Conservation (phyloP, 768 basidiomycete genomes). For the Antrodiella citrinella region DNA sequence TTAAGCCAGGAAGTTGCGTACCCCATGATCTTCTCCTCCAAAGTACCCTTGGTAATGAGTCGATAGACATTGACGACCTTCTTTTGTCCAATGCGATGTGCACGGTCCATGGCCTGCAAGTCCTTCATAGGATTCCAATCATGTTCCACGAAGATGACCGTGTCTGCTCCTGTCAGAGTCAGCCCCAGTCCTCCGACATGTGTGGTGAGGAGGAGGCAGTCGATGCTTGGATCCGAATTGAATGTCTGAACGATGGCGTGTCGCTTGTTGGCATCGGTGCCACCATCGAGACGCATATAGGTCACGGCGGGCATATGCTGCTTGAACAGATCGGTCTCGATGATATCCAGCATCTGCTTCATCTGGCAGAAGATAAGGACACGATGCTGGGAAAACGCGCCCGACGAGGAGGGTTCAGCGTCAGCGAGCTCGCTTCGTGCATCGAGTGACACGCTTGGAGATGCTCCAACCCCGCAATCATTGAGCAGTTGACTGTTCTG, state of each 20-base stretch:
- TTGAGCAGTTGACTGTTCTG: conserved; percentile 82
- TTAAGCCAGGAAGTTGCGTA: conserved; percentile 40
- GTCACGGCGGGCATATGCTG: conserved; percentile 90
- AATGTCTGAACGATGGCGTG: conserved; percentile 98
- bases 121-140: conserved; percentile 99
- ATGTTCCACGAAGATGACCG: conserved; percentile 98
- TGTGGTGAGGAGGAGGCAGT: conserved; percentile 91
- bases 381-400: conserved; percentile 87
- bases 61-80: conserved; percentile 99
- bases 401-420: conserved; percentile 39
- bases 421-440: conserved; percentile 61
- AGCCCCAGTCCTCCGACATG: conserved; percentile 95
- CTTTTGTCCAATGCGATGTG: conserved; percentile 97
- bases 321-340: conserved; percentile 90
- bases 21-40: conserved; percentile 99
- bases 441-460: conserved; percentile 36
- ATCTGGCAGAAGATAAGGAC: conserved; percentile 99
- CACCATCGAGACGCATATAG: conserved; percentile 96
- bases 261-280: conserved; percentile 87
- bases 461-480: conserved; percentile 88
- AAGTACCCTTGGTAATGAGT: conserved; percentile 89
- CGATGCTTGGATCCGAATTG: conserved; percentile 95
- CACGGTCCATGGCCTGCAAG: conserved; percentile 98
- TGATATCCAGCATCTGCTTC: conserved; percentile 98
- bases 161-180: conserved; percentile 96